phyloP scores from a whole-genome alignment of 2,329 filamentous ascomycete genomes.

The Trichoderma endophyticum region DNA sequence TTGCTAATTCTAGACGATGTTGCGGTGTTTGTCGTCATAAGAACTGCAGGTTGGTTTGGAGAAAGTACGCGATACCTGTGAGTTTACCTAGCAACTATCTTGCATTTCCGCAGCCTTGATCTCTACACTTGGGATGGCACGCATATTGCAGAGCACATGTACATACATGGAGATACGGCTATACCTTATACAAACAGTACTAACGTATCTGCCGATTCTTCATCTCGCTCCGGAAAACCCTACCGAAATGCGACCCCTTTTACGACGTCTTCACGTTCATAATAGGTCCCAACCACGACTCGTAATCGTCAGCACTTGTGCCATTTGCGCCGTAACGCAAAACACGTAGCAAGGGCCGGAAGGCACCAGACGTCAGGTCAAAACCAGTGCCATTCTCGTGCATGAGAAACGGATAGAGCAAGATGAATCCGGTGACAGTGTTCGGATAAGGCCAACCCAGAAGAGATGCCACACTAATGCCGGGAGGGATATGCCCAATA shows the following conservation, averaged over 20 bases:
- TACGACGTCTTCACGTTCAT: neutral
- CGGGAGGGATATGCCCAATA: neutral
- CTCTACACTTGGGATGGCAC: neutral
- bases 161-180: neutral
- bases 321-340: neutral
- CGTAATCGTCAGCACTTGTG: neutral
- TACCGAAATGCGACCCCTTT: constrained; percentile 13
- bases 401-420: neutral
- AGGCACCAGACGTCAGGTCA: neutral
- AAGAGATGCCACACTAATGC: neutral
- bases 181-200: neutral
- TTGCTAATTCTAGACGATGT: neutral
- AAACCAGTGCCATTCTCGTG: constrained; percentile 1
- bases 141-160: neutral
- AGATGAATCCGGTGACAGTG: neutral
- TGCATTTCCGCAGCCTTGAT: neutral
- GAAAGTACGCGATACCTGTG: neutral
- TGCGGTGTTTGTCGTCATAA: neutral
- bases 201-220: neutral
- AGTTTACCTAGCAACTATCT: no score
- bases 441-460: neutral
- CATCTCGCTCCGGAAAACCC: neutral
- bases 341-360: constrained; percentile 2
- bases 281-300: neutral
- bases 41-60: neutral